Conservation (phyloP, 768 basidiomycete genomes). For the Fomitopsis serialis region DNA sequence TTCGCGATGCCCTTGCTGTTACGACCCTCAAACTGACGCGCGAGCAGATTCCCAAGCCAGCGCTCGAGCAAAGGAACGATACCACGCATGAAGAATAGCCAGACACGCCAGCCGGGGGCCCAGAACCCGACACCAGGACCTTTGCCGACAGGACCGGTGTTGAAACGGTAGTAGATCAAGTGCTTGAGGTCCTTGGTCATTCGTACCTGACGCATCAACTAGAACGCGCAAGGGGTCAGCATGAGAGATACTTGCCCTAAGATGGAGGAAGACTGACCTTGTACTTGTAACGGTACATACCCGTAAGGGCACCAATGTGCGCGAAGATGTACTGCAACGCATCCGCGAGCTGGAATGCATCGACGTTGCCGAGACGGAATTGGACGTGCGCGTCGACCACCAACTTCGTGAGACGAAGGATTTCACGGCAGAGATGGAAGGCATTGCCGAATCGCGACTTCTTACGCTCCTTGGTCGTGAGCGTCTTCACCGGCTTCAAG, state of each 20-base stretch:
- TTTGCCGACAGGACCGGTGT: constrained; percentile 98
- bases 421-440: constrained; percentile 97
- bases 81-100: constrained; percentile 99
- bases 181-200: constrained; percentile 99
- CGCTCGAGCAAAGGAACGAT: constrained; percentile 96
- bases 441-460: constrained; percentile 99
- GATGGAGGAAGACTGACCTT: constrained; percentile 49
- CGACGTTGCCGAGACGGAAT: constrained; percentile 96
- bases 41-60: constrained; percentile 97
- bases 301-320: constrained; percentile 96
- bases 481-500: constrained; percentile 93
- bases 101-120: constrained; percentile 99
- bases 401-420: constrained; percentile 94
- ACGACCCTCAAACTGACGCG: constrained; percentile 96
- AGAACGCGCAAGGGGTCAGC: constrained; percentile 6
- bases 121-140: constrained; percentile 99
- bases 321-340: constrained; percentile 97
- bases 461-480: constrained; percentile 99
- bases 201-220: constrained; percentile 98
- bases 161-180: constrained; percentile 97
- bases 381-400: constrained; percentile 99
- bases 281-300: constrained; percentile 99
- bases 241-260: background rate
- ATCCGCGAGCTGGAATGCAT: constrained; percentile 98
- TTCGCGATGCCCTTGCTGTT: constrained; percentile 96